A percentile compares a stretch with the other conserved stretches of the same genome.
Conservation (phyloP, 2,329 filamentous ascomycete species). For the Pseudogymnoascus sp. region DNA sequence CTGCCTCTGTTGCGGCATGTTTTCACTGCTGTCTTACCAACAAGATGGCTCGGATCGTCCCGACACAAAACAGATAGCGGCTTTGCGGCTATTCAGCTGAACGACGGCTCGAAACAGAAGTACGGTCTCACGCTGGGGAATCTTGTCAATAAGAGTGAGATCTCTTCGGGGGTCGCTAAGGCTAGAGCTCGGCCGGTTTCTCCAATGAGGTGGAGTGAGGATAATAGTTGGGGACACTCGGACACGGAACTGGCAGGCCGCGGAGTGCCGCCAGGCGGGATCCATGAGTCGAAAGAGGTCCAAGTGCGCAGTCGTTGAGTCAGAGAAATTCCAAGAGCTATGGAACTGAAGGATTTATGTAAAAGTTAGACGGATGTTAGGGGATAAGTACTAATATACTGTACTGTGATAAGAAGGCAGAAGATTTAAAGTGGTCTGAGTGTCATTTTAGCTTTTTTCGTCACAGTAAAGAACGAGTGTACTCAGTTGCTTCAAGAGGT, state of each 20-base stretch:
- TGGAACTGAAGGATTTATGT: too few species aligned
- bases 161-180: neutral
- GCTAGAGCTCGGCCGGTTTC: neutral
- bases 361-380: too few species aligned
- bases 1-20: conserved; percentile 24
- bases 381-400: too few species aligned
- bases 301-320: neutral
- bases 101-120: neutral
- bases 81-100: neutral
- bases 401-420: too few species aligned
- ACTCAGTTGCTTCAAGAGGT: too few species aligned
- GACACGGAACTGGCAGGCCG: neutral
- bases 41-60: neutral
- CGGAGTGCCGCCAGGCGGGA: neutral
- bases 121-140: neutral
- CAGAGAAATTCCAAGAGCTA: too few species aligned
- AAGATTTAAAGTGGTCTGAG: too few species aligned
- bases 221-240: neutral
- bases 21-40: conserved; percentile 5
- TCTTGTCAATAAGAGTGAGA: neutral
- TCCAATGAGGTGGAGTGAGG: neutral
- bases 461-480: too few species aligned
- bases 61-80: neutral
- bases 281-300: neutral
- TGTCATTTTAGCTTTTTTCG: too few species aligned